Percentiles rank a stretch among this genome's conserved stretches.
Evolutionary conservation across 1,284 basidiomycete species (phyloP).

Genomic region (Trichosporon sp.): DNA sequence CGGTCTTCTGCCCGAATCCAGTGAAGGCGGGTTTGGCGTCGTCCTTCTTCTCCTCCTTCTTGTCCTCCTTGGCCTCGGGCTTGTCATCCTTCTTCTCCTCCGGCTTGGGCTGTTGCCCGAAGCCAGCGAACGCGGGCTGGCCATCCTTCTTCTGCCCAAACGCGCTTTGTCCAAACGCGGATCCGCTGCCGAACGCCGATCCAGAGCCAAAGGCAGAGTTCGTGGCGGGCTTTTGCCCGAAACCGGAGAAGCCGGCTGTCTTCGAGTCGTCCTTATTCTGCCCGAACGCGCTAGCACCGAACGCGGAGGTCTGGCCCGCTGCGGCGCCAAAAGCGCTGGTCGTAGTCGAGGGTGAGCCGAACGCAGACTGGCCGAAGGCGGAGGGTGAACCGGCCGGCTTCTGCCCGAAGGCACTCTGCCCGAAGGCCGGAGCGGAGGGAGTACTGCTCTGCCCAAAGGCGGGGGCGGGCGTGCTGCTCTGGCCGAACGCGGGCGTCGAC

Average conservation of each 20-base stretch:
- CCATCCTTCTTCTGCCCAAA: slow-evolving; percentile 6
- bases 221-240: slow-evolving; percentile 12
- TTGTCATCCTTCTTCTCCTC: neutral
- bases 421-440: slow-evolving; percentile 20
- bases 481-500: slow-evolving; percentile 22
- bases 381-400: slow-evolving; percentile 1
- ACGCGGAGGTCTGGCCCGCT: slow-evolving; percentile 3
- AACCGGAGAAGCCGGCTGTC: slow-evolving; percentile 14
- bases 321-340: slow-evolving; percentile 10
- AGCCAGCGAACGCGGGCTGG: neutral
- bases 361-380: slow-evolving; percentile 17
- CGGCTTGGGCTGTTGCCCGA: neutral
- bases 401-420: slow-evolving; percentile 26
- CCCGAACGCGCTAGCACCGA: slow-evolving; percentile 3
- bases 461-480: slow-evolving; percentile 10
- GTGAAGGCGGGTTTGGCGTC: slow-evolving; percentile 7
- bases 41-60: neutral
- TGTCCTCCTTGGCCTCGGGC: neutral
- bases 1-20: slow-evolving; percentile 9
- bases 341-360: slow-evolving; percentile 6
- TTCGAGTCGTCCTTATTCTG: neutral
- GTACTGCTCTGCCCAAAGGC: slow-evolving; percentile 13
- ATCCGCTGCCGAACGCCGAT: neutral
- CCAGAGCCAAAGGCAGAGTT: slow-evolving; percentile 11
- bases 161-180: neutral